Evolutionary conservation across 768 basidiomycete species (phyloP), one percentile per base, ranked within the genome.

Genomic region (Tremella fuciformis): DNA sequence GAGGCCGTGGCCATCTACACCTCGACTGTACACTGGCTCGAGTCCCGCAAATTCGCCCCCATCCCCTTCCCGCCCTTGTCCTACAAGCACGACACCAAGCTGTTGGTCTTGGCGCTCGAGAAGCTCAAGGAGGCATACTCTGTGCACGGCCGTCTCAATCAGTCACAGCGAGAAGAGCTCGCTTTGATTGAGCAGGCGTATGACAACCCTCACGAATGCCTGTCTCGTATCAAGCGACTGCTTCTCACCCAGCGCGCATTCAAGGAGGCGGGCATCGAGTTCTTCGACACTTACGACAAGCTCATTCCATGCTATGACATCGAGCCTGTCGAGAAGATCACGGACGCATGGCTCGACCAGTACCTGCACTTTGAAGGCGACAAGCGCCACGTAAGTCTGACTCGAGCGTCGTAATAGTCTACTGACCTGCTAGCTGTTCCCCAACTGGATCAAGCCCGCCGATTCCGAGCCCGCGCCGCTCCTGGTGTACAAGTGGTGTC

Each of bases 341-440:
- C 96, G 24, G 96, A 98, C 77, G 96, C 96, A 83, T 98, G 97
- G 76, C 84, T 98, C 39, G 94, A 98, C 71, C 94, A 98, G 79
- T 98, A 96, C 85, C 78, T 99, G 55, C 96, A 91, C 84, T 99
- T 96, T 71, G 94, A 99, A 83, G 91, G 92, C 19, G 96, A 99
- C 80, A 98, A 98, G 77, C 88, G 96, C 67, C n/a, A 34, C 11
- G 29, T 34, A 11, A 34, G 29, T 34, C 11, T 91, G 91, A 11
- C 29, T 11, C 4, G 4, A 6, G 29, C 11, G 11, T 34, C 49
- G 79, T 99, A 21, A 98, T 98, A 86, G 96, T 96, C 11, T 86
- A 91, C 1, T 99, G 94, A 18, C 8, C 15, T 46, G 42, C 29
- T 9, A 18, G 29, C 24, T 98, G 19, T 99, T 99, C 86, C 94